Evolutionary conservation across 2,329 filamentous ascomycete genomes (phyloP), one percentile per base, ranked within the genome.

Genomic region (Colletotrichum sansevieriae): DNA sequence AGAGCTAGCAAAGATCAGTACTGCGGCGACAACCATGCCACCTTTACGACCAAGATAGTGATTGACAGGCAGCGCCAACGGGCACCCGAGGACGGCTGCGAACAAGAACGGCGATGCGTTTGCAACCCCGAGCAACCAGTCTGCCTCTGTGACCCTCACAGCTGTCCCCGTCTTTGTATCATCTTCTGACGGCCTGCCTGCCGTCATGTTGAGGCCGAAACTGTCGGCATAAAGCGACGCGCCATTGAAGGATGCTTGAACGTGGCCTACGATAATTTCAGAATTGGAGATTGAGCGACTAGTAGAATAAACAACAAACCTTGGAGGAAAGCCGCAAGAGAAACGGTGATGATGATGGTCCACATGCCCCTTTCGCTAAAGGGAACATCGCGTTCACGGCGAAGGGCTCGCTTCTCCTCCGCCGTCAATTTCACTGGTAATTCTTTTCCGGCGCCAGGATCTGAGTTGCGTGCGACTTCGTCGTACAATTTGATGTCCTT

Each of bases 211-310:
- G n/a, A 66, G 20, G 3, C 49, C 54, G 44, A 51, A 63, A 4
- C 63, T 7, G 2, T 41, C 6, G 8, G 54, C 68, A 33, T 72
- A 83, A 0, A 82, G 64, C 0, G 79, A 79, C 1, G 81, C 79
- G 11, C 79, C 79, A 66, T 83, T 83, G 68, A 83, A 78, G 5
- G 80, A 83, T 0, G 80, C 81, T 65, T 83, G 82, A 2, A 83
- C 81, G 44, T 81, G 81, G 11, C 81, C 69, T 71, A 3, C 4
- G 2, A 1, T 8, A 12, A 4, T 1, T 11, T 69, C 29, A 29
- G 29, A 29, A 29, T 2, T 29, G 29, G 29, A 29, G 29, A 29
- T 7, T 29, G 29, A 13, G 37, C 18, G 15, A 35, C 9, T 11
- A 8, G 39, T 3, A 12, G 11, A n/a, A 18, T 41, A 4, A n/a